Base-by-base conservation (phyloP, 345 rosid genomes). In the Firmiana major region DNA sequence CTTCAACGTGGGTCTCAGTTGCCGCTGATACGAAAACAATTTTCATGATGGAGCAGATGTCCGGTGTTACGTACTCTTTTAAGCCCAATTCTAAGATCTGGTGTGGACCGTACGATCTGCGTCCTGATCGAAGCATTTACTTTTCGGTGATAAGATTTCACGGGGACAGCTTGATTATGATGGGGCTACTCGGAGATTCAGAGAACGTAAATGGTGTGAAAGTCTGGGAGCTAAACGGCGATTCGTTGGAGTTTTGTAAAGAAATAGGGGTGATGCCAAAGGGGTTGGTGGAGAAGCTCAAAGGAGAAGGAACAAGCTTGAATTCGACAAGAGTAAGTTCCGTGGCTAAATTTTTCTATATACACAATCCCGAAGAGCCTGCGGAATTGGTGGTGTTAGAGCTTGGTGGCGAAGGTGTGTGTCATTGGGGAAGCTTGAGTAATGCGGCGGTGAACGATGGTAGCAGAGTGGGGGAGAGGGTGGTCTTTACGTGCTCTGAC, bases 1-100 rank as follows among this genome's bases (percentile, higher is more conserved):
- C 95, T 12, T 43, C 97, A 55, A 83, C 83, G 57, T 88, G 95
- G 91, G 81, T 94, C 1, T 92, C 97, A 10, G 82, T 81, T 4
- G 87, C 97, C 6, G 85, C 57, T 16, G 74, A 40, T 38, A 69
- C 66, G 15, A 65, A 72, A 15, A 81, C 28, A 73, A 73, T 94
- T 79, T 84, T 75, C 85, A 89, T 91, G 42, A 78, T 80, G 67
- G 94, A 91, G 80, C 89, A 89, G 76, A 53, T 19, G 16, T 77
- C 95, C 0, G 97, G 95, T 1, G 45, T 77, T 0, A 51, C 84
- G 17, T 80, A 77, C 89, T 65, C 79, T 12, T 91, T 91, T 78
- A 85, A 90, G 62, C 87, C 90, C 0, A 71, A 67, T 13, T 75
- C 90, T 7, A 83, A 80, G 64, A 62, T 80, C 1, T 93, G 97